Percentiles rank a stretch among this genome's conserved stretches.
Conservation (phyloP, 1,284 basidiomycete species). For the Spongiforma sp. region DNA sequence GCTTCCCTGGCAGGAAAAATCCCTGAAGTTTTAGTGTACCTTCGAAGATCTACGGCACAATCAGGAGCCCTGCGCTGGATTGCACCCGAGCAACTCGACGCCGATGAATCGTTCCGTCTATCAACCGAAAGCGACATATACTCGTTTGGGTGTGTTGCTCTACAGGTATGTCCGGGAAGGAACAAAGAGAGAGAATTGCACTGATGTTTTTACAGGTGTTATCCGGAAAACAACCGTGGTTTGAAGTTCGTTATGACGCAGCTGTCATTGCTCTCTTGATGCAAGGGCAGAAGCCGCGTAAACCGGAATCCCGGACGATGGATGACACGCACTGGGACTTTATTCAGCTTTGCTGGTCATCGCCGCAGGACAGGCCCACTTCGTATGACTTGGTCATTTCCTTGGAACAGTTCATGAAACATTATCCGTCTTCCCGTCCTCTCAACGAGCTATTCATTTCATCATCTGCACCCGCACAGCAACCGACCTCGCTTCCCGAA, state of each 20-base stretch:
- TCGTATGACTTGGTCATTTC: background rate
- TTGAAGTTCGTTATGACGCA: background rate
- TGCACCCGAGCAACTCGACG: conserved; percentile 15
- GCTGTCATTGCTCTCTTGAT: background rate
- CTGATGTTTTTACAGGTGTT: conserved; percentile 5
- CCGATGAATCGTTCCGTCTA: background rate
- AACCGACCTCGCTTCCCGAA: too few species aligned
- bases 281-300: background rate
- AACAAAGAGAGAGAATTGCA: accelerated
- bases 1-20: conserved; percentile 13
- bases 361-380: conserved; percentile 7
- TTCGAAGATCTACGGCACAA: conserved; percentile 13
- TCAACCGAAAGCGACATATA: conserved; percentile 15
- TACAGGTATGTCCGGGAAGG: background rate
- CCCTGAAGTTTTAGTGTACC: conserved; percentile 16
- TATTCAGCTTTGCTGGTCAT: conserved; percentile 17
- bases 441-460: too few species aligned
- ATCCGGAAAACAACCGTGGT: conserved; percentile 15
- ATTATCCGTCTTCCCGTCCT: too few species aligned
- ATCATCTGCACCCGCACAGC: too few species aligned
- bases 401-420: background rate
- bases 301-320: conserved; percentile 1
- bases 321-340: conserved; percentile 17
- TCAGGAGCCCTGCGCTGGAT: conserved; percentile 22
- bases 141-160: conserved; percentile 16